Evolutionary conservation across 495 filamentous ascomycete genomes (phyloP), one percentile per base, ranked within the genome.

Genomic region (Xylaria sp.): DNA sequence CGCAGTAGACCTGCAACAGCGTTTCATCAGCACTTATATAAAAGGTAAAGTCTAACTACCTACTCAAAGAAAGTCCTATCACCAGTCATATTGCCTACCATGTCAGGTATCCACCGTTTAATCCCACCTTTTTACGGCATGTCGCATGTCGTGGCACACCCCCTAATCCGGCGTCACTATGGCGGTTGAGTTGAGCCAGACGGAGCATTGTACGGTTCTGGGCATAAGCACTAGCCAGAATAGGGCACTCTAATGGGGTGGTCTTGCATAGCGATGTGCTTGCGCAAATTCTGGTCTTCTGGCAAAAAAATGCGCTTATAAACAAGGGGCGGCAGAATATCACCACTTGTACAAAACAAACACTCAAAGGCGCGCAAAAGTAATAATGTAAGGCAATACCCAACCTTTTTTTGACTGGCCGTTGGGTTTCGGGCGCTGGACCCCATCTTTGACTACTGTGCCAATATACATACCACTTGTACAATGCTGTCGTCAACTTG

Each of bases 41-140:
- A 48, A 64, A 70, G 67, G 67, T 69, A 69, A 69, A 44, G 67
- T 69, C 53, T 19, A 61, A 69, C n/a, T 61, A 69, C 67, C 67
- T 48, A 69, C 50, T 50, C 55, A 24, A 69, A 35, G 35, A 52
- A 46, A 29, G 29, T 33, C 67, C 41, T 26, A 62, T 43, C 57
- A n/a, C 41, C 53, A 68, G 40, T 41, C 66, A 46, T 68, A 8
- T 62, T 61, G 55, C 58, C 43, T 52, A 48, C 31, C 67, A 46
- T 31, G 24, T 7, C 24, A 26, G 43, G 67, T 41, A 61, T n/a
- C 37, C 3, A n/a, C 67, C n/a, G 15, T 61, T 7, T 14, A n/a
- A 62, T 17, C 37, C 37, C 12, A 1, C 5, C 17, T 37, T 43
- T 37, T 62, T 12, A 19, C 26, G 3, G 29, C 44, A 3, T 43